Evolutionary conservation across 768 basidiomycete genomes (phyloP), one percentile per base, ranked within the genome.

Genomic region (Sporobolomyces pararoseus): DNA sequence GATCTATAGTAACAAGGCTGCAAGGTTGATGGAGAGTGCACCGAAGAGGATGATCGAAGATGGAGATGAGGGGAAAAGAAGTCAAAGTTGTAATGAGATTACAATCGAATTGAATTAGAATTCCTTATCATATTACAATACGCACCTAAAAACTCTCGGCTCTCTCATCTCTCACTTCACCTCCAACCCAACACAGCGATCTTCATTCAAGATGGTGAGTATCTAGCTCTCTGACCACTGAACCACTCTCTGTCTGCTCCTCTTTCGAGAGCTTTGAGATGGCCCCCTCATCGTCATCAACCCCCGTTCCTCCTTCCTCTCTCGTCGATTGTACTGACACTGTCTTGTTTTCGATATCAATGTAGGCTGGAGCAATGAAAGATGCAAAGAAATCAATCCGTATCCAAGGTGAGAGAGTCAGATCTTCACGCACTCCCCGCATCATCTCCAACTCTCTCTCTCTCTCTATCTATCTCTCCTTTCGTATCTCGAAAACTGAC

Each of bases 341-440:
- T n/a, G n/a, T n/a, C n/a, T n/a, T n/a, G n/a, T n/a, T n/a, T n/a
- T n/a, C n/a, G n/a, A n/a, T n/a, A n/a, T n/a, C n/a, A n/a, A n/a
- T n/a, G n/a, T 25, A 76, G 76, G 74, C 74, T 49, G 76, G 76
- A 46, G 76, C 76, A 61, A 75, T 77, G 76, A 50, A 75, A n/a
- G 72, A 76, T 61, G 76, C 75, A 10, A 76, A 77, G 71, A 71
- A 71, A 64, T 73, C 69, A 10, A 75, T 75, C 58, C 68, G 68
- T 58, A 75, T 76, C 42, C 52, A 61, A 35, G 70, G 76, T 75
- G 23, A 44, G 72, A n/a, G 39, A 42, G 17, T 42, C 39, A 12
- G 7, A n/a, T n/a, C n/a, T 27, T 31, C 27, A 2, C 14, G 21
- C 34, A 27, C 59, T 12, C 25, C 34, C 32, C 25, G 51, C 10